Base-by-base conservation (phyloP, 306 rosid genomes). In the Sicyos baderoa region DNA sequence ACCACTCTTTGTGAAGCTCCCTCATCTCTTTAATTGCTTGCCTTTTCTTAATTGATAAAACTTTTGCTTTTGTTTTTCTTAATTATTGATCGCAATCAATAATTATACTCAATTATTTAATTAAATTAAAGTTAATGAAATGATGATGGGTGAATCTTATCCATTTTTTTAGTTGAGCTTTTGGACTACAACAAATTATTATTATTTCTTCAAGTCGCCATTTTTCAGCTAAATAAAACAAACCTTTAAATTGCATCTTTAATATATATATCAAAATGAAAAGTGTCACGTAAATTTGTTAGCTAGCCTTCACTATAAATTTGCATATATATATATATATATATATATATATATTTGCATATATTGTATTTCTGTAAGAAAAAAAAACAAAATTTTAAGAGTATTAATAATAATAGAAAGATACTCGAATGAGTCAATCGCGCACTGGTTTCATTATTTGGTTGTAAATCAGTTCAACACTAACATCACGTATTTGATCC, bases 31-130 rank as follows among this genome's bases (percentile, higher is more conserved):
- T 27, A n/a, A n/a, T 27, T 27, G 32, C 32, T 27, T 27, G 32
- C 32, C 49, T 9, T 62, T 37, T 64, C 22, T 44, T 18, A 40
- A 44, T 44, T 64, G 42, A 63, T 63, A 5, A 42, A 63, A 35
- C 49, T 35, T 61, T 61, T 29, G 17, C n/a, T 63, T 63, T 18
- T 50, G 9, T 44, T 64, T 40, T 11, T 14, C 10, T 42, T 64
- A 44, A 64, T 64, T 64, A 64, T 64, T 64, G 12, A 63, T 21
- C 23, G 17, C 19, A 42, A 63, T 37, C 52, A 63, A 63, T 42
- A 8, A 62, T 62, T 62, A 58, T 11, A 16, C n/a, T 62, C 51
- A 9, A 63, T 63, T 64, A 19, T 64, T 64, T 23, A 25, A 57
- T 57, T 25, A 23, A 25, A 57, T 57, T 25, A 23, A 56, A 57